These are phyloP conservation scores for Austroboletus festivus DNA, from an alignment of 768 basidiomycete genomes.

Conservation along the genomic window DNA sequence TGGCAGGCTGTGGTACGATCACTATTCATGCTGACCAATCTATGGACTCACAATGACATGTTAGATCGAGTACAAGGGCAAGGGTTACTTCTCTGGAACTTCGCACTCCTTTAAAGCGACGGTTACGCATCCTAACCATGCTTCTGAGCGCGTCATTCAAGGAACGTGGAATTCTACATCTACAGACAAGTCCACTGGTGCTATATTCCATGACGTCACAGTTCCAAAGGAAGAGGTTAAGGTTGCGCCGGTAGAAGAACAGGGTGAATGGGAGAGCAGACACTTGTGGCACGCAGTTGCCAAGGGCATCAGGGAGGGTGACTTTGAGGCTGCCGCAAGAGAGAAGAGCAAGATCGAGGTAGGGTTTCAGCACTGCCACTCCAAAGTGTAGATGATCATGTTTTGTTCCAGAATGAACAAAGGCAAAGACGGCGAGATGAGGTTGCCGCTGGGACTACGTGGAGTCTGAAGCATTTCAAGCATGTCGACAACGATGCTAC, in stretches of 20 bases:
- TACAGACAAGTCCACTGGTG: constrained; percentile 44
- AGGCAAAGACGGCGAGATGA: constrained; percentile 87
- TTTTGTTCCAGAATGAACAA: constrained; percentile 75
- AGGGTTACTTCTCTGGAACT: constrained; percentile 93
- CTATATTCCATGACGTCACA: constrained; percentile 74
- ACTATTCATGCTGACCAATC: neutral
- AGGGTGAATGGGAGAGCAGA: constrained; percentile 85
- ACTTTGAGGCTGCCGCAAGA: constrained; percentile 85
- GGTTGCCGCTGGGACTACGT: constrained; percentile 60
- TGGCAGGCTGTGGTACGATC: constrained; percentile 49
- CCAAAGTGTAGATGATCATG: neutral
- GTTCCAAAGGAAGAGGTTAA: constrained; percentile 72
- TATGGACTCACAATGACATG: constrained; percentile 34
- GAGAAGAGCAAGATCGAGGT: constrained; percentile 95
- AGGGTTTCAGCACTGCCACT: constrained; percentile 6
- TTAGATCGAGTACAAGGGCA: constrained; percentile 90
- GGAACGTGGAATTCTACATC: constrained; percentile 78
- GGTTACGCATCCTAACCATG: constrained; percentile 50
- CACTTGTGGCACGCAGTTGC: constrained; percentile 83
- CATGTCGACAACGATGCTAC: constrained; percentile 66
- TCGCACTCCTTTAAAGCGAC: constrained; percentile 90
- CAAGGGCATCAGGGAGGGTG: constrained; percentile 85
- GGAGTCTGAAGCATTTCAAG: constrained; percentile 77
- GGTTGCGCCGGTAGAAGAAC: constrained; percentile 55
- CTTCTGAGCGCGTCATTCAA: constrained; percentile 54